These are phyloP conservation scores for Pharnaceum exiguum DNA, from an alignment of 148 eudicot genomes.

Conservation along the genomic window DNA sequence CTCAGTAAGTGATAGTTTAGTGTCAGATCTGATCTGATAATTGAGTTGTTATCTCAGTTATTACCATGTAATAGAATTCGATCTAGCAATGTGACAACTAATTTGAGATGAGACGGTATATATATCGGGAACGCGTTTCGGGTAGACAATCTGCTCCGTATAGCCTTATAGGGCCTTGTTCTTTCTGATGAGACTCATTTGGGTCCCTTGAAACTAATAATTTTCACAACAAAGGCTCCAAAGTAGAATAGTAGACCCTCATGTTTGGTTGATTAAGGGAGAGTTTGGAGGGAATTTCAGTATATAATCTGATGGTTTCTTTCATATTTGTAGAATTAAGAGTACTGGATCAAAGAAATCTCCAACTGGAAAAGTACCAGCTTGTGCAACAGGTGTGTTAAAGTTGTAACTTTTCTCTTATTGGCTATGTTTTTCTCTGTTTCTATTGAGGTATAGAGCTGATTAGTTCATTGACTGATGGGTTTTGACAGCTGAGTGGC, in stretches of 20 bases:
- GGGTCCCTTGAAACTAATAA: constrained; percentile 11
- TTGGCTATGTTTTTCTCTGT: constrained; percentile 10
- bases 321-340: constrained; percentile 36
- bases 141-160: background rate
- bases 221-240: constrained; percentile 3
- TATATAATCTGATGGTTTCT: constrained; percentile 6
- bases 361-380: constrained; percentile 67
- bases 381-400: constrained; percentile 37
- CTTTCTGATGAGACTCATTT: background rate
- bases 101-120: no score
- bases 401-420: constrained; percentile 5
- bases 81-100: no score
- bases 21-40: no score
- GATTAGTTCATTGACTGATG: background rate
- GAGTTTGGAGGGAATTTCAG: background rate
- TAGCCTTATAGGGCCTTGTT: background rate
- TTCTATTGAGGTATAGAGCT: background rate
- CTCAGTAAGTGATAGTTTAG: background rate
- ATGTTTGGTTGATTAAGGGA: background rate
- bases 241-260: background rate
- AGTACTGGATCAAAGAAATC: constrained; percentile 52
- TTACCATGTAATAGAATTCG: no score
- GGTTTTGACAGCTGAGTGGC: constrained; percentile 63
- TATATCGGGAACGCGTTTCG: no score
- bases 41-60: no score